A percentile compares a stretch with the other conserved stretches of the same genome.
These are phyloP conservation scores for Agapanthus africanus DNA, from an alignment of 106 monocot genomes.

Conservation along the genomic window DNA sequence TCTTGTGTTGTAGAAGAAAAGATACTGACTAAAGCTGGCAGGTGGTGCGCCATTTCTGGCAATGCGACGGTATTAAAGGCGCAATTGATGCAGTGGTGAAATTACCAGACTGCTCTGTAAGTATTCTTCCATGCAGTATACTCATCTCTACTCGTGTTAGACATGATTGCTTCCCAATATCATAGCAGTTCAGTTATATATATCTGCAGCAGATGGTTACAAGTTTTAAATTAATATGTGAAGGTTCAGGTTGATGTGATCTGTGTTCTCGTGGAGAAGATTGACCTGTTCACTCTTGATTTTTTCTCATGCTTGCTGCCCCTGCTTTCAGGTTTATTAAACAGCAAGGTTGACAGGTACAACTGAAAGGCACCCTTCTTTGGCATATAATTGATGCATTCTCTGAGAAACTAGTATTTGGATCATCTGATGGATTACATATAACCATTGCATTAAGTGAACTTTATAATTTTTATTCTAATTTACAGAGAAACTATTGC, in stretches of 20 bases:
- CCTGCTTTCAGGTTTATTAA: constrained; percentile 57
- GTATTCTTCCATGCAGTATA: constrained; percentile 10
- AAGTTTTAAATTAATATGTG: neutral
- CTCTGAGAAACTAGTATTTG: neutral
- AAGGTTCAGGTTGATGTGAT: constrained; percentile 92
- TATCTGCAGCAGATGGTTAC: constrained; percentile 14
- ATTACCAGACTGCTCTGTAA: constrained; percentile 72
- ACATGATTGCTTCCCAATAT: neutral
- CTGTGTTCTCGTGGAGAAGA: constrained; percentile 60
- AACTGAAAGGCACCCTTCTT: constrained; percentile 27
- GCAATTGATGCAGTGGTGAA: constrained; percentile 72
- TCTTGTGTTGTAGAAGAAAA: neutral
- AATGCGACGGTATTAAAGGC: constrained; percentile 64
- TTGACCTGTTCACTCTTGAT: constrained; percentile 61
- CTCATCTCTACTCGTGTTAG: neutral
- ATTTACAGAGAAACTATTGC: neutral
- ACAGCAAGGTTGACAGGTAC: constrained; percentile 81
- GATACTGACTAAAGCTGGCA: constrained; percentile 27
- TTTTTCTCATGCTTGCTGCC: constrained; percentile 66
- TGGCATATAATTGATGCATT: neutral
- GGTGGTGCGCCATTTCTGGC: constrained; percentile 86
- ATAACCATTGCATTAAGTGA: neutral
- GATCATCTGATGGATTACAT: neutral
- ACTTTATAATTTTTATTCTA: neutral
- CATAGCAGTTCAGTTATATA: neutral